Evolutionary conservation across 129 eudicot genomes (phyloP).

Genomic region (Flaveria linearis): DNA sequence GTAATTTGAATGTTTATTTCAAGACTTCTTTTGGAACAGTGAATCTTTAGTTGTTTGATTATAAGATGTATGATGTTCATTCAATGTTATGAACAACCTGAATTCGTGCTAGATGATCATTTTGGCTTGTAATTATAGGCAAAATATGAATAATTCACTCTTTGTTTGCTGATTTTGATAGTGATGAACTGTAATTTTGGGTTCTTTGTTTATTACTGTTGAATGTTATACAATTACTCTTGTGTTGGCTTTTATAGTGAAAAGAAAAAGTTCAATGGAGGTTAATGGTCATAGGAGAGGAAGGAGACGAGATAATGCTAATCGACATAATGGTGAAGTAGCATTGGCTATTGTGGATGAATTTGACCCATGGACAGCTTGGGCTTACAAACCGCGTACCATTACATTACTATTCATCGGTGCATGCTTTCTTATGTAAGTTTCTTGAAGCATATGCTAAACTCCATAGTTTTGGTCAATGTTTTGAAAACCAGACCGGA

Average conservation of each 20-base stretch:
- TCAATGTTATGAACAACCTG: background rate
- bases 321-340: slow-evolving; percentile 60
- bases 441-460: slow-evolving; percentile 17
- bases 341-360: slow-evolving; percentile 59
- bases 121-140: slow-evolving; percentile 1
- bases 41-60: slow-evolving; percentile 21
- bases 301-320: slow-evolving; percentile 42
- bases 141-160: background rate
- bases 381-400: slow-evolving; percentile 97
- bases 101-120: slow-evolving; percentile 3
- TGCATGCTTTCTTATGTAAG: slow-evolving; percentile 96
- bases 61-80: background rate
- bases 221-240: slow-evolving; percentile 1
- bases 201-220: background rate
- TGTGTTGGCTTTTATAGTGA: slow-evolving; percentile 32
- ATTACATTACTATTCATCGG: slow-evolving; percentile 82
- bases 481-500: too few relatives aligned
- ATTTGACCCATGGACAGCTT: slow-evolving; percentile 99
- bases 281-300: slow-evolving; percentile 53
- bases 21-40: slow-evolving; percentile 3
- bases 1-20: slow-evolving; percentile 11
- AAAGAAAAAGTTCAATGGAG: slow-evolving; percentile 51
- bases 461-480: too few relatives aligned
- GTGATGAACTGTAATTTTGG: background rate
- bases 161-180: slow-evolving; percentile 1